Conservation (phyloP, 2,329 filamentous ascomycete species). For the Stemphylium lycopersici region DNA sequence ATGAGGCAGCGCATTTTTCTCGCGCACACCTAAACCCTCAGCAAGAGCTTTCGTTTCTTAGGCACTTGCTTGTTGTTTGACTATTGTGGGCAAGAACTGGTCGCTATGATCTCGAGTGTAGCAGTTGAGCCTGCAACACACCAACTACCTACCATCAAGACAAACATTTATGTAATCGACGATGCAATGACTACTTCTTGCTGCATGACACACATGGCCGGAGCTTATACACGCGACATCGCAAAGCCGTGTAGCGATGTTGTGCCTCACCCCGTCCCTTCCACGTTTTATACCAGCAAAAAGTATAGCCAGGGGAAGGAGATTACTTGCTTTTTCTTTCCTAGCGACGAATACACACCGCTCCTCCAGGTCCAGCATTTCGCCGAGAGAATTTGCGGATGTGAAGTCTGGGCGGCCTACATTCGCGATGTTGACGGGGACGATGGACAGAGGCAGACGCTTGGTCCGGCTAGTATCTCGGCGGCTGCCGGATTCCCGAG, state of each 20-base stretch:
- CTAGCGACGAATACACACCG: neutral
- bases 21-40: no score
- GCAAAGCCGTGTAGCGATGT: neutral
- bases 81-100: no score
- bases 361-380: neutral
- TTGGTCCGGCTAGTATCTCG: conserved; percentile 16
- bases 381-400: neutral
- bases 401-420: neutral
- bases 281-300: neutral
- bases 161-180: neutral
- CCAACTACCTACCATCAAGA: no score
- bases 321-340: neutral
- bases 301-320: neutral
- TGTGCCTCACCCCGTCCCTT: neutral
- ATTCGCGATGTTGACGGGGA: conserved; percentile 1
- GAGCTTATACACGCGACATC: neutral
- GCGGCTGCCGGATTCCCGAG: conserved; percentile 18
- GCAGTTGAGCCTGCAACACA: no score
- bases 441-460: neutral
- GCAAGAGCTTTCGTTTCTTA: no score
- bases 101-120: no score
- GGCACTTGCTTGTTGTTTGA: no score
- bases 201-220: neutral
- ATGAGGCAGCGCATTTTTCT: no score
- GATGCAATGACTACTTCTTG: neutral